Conservation (phyloP, 1,139 yeast species). For the Yamadazyma conglobata region DNA sequence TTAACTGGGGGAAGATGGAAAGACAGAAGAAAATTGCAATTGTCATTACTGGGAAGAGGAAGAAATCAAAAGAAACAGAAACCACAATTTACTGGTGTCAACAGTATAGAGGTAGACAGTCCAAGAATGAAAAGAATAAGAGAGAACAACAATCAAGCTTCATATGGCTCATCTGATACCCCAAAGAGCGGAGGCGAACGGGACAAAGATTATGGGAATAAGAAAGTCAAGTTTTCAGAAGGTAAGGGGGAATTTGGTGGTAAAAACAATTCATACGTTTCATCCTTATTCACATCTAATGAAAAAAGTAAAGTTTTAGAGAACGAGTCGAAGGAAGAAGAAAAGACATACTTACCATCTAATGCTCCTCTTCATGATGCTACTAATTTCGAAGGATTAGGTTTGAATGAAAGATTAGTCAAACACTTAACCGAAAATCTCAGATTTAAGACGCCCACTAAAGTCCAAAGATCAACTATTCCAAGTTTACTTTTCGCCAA, state of each 20-base stretch:
- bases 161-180: neutral
- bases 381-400: conserved; percentile 67
- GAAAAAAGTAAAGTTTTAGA: conserved; percentile 27
- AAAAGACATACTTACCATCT: conserved; percentile 49
- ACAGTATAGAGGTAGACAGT: conserved; percentile 29
- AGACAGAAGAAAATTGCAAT: conserved; percentile 63
- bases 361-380: conserved; percentile 81
- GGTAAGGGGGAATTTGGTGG: conserved; percentile 49
- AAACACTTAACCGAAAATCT: conserved; percentile 57
- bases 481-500: conserved; percentile 59
- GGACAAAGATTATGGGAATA: conserved; percentile 1
- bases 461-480: conserved; percentile 78
- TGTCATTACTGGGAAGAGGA: conserved; percentile 46
- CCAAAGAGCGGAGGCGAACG: neutral
- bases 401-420: conserved; percentile 54
- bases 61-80: conserved; percentile 28
- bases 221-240: conserved; percentile 29
- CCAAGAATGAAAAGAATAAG: conserved; percentile 16
- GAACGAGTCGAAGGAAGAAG: conserved; percentile 12
- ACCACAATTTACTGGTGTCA: conserved; percentile 32
- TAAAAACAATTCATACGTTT: conserved; percentile 60
- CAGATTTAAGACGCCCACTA: conserved; percentile 71
- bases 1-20: conserved; percentile 76
- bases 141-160: conserved; percentile 1
- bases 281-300: conserved; percentile 83